Percentiles rank a stretch among this genome's conserved stretches.
phyloP scores from a whole-genome alignment of 2,329 filamentous ascomycete species.

The Dissoconium aciculare region DNA sequence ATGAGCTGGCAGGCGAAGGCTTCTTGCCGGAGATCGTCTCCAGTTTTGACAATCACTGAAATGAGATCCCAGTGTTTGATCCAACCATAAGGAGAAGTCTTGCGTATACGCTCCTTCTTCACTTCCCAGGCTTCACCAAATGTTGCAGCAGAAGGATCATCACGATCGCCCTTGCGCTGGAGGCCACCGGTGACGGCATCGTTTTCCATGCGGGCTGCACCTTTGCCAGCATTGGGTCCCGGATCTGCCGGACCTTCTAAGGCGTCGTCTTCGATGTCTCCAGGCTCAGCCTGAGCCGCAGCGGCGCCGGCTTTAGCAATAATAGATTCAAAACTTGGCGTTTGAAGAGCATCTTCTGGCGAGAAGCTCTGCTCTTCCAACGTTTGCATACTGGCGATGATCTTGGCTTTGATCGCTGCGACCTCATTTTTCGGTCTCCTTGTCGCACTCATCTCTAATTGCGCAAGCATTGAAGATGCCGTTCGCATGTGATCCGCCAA shows the following conservation, averaged over 20 bases:
- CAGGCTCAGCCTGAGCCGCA: conserved; percentile 32
- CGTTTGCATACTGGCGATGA: conserved; percentile 81
- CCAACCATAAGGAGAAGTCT: conserved; percentile 72
- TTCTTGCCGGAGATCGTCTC: conserved; percentile 59
- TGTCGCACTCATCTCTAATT: conserved; percentile 64
- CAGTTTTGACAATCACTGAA: conserved; percentile 80
- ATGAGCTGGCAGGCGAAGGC: conserved; percentile 80
- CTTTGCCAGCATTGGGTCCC: conserved; percentile 51
- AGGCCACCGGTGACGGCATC: conserved; percentile 76
- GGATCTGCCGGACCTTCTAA: conserved; percentile 22
- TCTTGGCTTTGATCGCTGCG: conserved; percentile 68
- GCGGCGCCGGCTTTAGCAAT: conserved; percentile 55
- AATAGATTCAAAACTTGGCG: conserved; percentile 67
- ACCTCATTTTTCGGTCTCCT: conserved; percentile 70
- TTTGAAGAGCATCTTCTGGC: conserved; percentile 48
- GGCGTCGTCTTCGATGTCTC: conserved; percentile 42
- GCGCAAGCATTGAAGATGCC: conserved; percentile 73
- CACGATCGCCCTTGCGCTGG: conserved; percentile 64
- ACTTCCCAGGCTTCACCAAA: conserved; percentile 77
- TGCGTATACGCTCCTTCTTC: conserved; percentile 71
- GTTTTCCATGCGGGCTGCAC: conserved; percentile 75
- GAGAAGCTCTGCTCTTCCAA: conserved; percentile 76
- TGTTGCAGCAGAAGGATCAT: conserved; percentile 72
- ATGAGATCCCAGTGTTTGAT: conserved; percentile 84
- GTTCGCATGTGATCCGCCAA: conserved; percentile 78